These are phyloP conservation scores for Wickerhamiella azymoides DNA, from an alignment of 805 yeast genomes.

Conservation along the genomic window DNA sequence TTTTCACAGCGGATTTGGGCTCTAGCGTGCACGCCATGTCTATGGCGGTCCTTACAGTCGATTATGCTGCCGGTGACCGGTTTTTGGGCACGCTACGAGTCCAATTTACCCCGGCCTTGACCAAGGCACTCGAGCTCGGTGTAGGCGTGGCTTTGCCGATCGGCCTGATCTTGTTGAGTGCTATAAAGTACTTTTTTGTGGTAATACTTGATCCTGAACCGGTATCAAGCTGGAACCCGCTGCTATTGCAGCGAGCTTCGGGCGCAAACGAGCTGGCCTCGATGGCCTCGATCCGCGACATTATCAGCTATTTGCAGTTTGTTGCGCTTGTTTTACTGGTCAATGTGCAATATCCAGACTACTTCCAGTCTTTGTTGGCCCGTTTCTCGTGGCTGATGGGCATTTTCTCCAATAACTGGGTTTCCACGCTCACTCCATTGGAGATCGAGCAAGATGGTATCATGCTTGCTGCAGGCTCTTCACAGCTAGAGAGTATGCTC, in stretches of 20 bases:
- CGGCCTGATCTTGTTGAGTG: not conserved
- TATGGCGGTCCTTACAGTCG: not conserved
- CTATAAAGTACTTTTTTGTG: not conserved
- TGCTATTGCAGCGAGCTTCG: not conserved
- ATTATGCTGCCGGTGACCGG: not conserved
- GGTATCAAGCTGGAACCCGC: constrained; percentile 1
- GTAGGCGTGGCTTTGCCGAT: not conserved
- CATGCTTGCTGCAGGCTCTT: not conserved
- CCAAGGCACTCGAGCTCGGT: not conserved
- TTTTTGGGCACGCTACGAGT: not conserved
- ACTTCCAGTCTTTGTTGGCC: not conserved
- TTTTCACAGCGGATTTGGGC: not conserved
- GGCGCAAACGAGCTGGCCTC: constrained; percentile 5
- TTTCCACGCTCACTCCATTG: not conserved
- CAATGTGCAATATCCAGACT: constrained; percentile 3
- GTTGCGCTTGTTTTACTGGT: not conserved
- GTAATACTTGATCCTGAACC: constrained; percentile 5
- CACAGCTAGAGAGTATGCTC: not conserved
- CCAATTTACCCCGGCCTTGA: not conserved
- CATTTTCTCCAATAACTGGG: constrained; percentile 1
- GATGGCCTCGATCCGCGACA: not conserved
- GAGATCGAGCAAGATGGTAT: not conserved
- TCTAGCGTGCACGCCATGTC: not conserved
- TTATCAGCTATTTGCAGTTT: not conserved
- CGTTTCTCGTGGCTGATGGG: constrained; percentile 1